A percentile compares a stretch with the other conserved stretches of the same genome.
Conservation (phyloP, 2,329 filamentous ascomycete species). For the Monosporascus sp. region DNA sequence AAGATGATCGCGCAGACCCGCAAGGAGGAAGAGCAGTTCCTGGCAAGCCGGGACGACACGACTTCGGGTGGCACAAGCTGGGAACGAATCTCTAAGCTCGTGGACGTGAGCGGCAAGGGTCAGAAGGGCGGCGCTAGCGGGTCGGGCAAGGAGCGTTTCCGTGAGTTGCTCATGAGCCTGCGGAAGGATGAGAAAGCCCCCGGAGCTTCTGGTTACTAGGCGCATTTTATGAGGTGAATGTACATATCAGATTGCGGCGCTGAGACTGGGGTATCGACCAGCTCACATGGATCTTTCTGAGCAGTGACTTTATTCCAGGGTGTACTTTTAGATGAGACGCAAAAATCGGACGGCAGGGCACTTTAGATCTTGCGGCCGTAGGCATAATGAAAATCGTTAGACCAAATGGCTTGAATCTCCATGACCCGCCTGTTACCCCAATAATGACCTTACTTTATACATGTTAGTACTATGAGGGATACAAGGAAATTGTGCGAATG, state of each 20-base stretch:
- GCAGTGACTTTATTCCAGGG: not conserved
- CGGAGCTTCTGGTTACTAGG: conserved; percentile 58
- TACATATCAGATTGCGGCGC: conserved; percentile 12
- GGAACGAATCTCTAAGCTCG: conserved; percentile 95
- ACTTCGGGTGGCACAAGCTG: conserved; percentile 93
- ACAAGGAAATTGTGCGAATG: conserved; percentile 11
- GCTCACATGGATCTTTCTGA: conserved; percentile 2
- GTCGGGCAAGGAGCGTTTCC: conserved; percentile 93
- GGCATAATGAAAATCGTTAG: conserved; percentile 20
- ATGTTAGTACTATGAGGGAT: not conserved
- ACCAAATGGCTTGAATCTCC: conserved; percentile 10
- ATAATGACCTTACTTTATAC: not conserved
- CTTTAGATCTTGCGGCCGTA: conserved; percentile 11
- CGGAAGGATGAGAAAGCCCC: conserved; percentile 89
- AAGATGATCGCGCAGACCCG: conserved; percentile 85
- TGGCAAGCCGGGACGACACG: conserved; percentile 84
- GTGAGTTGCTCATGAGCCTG: conserved; percentile 80
- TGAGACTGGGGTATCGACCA: conserved; percentile 2
- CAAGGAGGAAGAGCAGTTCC: conserved; percentile 89
- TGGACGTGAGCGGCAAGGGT: conserved; percentile 95
- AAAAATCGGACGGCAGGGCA: conserved; percentile 11
- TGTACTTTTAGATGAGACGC: conserved; percentile 22
- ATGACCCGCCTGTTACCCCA: not conserved
- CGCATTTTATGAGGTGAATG: conserved; percentile 6
- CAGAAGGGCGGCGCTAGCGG: conserved; percentile 79